These are phyloP conservation scores for Dactylellina leptospora DNA, from an alignment of 2,329 filamentous ascomycete genomes.

Conservation along the genomic window DNA sequence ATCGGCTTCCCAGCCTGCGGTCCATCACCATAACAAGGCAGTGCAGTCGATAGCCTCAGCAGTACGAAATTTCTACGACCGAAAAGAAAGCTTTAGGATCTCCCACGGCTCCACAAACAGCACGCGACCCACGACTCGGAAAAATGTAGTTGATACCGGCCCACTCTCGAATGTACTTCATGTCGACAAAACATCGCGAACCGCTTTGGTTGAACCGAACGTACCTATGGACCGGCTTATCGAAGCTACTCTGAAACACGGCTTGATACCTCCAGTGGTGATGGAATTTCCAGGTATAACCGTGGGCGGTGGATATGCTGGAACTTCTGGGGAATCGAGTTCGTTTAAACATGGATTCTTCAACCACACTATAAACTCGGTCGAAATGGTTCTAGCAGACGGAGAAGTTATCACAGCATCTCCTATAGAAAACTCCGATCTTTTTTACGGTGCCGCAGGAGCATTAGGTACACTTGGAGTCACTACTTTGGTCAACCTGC, in stretches of 20 bases:
- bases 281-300: conserved; percentile 79
- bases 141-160: conserved; percentile 64
- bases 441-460: conserved; percentile 70
- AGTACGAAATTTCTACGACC: conserved; percentile 41
- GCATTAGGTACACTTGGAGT: conserved; percentile 71
- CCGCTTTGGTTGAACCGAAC: conserved; percentile 71
- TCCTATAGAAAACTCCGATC: conserved; percentile 63
- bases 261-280: conserved; percentile 71
- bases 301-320: conserved; percentile 72
- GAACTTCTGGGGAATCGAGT: conserved; percentile 73
- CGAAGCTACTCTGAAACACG: conserved; percentile 66
- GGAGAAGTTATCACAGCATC: conserved; percentile 67
- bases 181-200: conserved; percentile 62
- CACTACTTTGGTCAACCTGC: conserved; percentile 69
- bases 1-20: conserved; percentile 11
- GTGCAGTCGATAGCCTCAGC: conserved; percentile 33
- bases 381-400: conserved; percentile 71
- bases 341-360: conserved; percentile 74
- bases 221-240: conserved; percentile 74
- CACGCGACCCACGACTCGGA: conserved; percentile 62
- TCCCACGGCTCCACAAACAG: conserved; percentile 69
- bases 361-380: conserved; percentile 69
- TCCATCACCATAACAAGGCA: conserved; percentile 28
- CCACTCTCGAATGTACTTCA: conserved; percentile 63
- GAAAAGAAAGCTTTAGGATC: conserved; percentile 62